These are phyloP conservation scores for Buddleja alternifolia DNA, from an alignment of 257 asterid genomes.

Conservation along the genomic window DNA sequence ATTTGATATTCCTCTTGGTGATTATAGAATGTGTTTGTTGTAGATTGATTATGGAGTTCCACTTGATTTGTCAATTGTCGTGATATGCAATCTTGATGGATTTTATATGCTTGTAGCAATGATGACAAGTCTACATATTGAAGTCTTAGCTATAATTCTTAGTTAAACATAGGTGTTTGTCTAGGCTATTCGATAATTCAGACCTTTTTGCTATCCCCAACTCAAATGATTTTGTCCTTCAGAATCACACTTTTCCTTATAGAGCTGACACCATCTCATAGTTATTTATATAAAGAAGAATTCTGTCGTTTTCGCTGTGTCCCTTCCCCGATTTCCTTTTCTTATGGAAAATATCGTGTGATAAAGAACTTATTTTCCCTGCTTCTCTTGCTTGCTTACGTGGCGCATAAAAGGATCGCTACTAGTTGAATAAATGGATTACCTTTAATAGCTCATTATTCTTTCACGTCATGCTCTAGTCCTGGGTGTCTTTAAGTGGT, in stretches of 20 bases:
- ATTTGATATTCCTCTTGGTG: constrained; percentile 14
- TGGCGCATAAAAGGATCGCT: too few species aligned
- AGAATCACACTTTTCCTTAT: too few species aligned
- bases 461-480: constrained; percentile 21
- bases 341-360: too few species aligned
- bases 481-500: constrained; percentile 21
- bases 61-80: not conserved
- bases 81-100: not conserved
- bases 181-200: not conserved
- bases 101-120: not conserved
- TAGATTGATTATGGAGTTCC: not conserved
- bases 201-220: not conserved
- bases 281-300: too few species aligned
- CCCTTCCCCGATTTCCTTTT: too few species aligned
- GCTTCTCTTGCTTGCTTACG: too few species aligned
- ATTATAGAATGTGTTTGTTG: not conserved
- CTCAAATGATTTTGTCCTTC: too few species aligned
- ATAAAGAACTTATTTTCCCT: too few species aligned
- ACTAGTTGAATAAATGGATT: too few species aligned
- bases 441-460: not conserved
- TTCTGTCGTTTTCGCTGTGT: too few species aligned
- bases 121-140: constrained; percentile 1
- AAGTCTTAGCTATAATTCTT: not conserved
- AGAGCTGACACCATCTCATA: too few species aligned
- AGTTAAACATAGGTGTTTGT: not conserved